A percentile compares a stretch with the other conserved stretches of the same genome.
Evolutionary conservation across 2,329 filamentous ascomycete genomes (phyloP).

Genomic region (Calcarisporium arbuscula): DNA sequence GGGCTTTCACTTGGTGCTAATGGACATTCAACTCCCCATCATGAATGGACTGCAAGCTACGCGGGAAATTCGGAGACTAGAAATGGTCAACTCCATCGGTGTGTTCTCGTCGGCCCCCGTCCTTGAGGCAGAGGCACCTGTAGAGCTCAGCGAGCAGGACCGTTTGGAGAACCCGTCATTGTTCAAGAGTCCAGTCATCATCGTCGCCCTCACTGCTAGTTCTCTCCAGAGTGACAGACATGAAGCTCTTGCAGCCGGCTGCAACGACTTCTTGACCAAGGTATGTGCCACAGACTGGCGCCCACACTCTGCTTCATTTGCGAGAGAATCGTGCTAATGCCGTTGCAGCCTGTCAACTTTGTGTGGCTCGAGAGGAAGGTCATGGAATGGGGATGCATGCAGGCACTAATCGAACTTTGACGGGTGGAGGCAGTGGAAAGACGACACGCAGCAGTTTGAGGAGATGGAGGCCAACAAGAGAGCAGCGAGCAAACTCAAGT

Average conservation of each 20-base stretch:
- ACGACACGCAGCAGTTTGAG: constrained; percentile 53
- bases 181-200: constrained; percentile 97
- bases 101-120: constrained; percentile 70
- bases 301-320: not conserved
- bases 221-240: constrained; percentile 92
- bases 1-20: constrained; percentile 91
- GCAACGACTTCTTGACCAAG: constrained; percentile 98
- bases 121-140: constrained; percentile 31
- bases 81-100: constrained; percentile 86
- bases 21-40: constrained; percentile 96
- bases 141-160: constrained; percentile 56
- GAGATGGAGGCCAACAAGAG: constrained; percentile 37
- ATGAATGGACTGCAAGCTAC: constrained; percentile 96
- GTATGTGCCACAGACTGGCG: constrained; percentile 43
- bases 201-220: constrained; percentile 91
- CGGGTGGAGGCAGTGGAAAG: constrained; percentile 96
- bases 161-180: constrained; percentile 60
- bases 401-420: constrained; percentile 97
- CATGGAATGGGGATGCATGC: constrained; percentile 99
- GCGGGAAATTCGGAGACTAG: constrained; percentile 84
- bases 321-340: constrained; percentile 2
- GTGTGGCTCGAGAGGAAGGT: constrained; percentile 97
- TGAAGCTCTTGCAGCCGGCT: constrained; percentile 88
- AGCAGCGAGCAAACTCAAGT: constrained; percentile 26
- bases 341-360: constrained; percentile 80